Percentiles rank a stretch among this genome's conserved stretches.
These are phyloP conservation scores for Exophiala spinifera DNA, from an alignment of 2,329 filamentous ascomycete species.

Conservation along the genomic window DNA sequence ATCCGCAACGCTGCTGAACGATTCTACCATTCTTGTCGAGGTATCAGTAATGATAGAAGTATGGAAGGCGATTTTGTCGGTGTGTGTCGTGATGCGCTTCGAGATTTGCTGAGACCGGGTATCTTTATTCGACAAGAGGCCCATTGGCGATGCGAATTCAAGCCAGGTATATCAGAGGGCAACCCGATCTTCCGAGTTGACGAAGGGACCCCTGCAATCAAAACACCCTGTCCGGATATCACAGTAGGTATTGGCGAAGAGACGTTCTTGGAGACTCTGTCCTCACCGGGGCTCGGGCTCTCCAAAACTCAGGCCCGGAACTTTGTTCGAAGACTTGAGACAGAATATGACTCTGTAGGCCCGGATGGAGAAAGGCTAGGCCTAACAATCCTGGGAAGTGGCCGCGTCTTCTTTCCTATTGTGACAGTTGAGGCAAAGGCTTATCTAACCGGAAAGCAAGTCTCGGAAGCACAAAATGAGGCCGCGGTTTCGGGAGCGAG, in stretches of 20 bases:
- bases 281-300: neutral
- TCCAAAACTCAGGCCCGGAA: constrained; percentile 4
- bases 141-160: constrained; percentile 8
- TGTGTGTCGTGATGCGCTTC: constrained; percentile 6
- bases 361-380: constrained; percentile 3
- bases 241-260: constrained; percentile 5
- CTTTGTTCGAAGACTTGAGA: constrained; percentile 8
- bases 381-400: constrained; percentile 12
- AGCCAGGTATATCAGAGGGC: constrained; percentile 5
- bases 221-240: constrained; percentile 10
- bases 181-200: constrained; percentile 4
- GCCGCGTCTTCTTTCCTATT: constrained; percentile 14
- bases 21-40: constrained; percentile 5
- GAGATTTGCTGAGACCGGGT: neutral
- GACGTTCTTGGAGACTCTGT: constrained; percentile 3
- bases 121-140: constrained; percentile 3
- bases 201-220: constrained; percentile 6
- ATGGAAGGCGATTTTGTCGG: constrained; percentile 2
- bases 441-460: constrained; percentile 21
- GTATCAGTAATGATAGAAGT: constrained; percentile 2
- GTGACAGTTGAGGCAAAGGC: constrained; percentile 21
- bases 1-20: constrained; percentile 1
- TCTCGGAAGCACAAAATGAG: constrained; percentile 24
- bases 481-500: constrained; percentile 20
- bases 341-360: neutral